Percentiles rank a stretch among this genome's conserved stretches.
phyloP scores from a whole-genome alignment of 2,329 filamentous ascomycete genomes.

The Eutypella sp. region DNA sequence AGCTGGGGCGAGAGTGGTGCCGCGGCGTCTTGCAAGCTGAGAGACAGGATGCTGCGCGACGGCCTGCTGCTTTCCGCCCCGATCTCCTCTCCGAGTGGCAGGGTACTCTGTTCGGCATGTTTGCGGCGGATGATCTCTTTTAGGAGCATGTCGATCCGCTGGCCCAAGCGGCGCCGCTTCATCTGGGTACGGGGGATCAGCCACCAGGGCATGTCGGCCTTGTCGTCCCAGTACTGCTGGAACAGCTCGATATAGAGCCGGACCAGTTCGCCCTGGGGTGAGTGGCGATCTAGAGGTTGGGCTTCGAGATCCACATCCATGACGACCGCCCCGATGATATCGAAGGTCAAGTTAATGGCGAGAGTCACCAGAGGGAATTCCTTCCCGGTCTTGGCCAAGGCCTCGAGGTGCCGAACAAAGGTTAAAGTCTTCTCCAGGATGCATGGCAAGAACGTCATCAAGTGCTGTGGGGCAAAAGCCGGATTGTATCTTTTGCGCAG shows the following conservation, averaged over 20 bases:
- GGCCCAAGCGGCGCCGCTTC: constrained; percentile 6
- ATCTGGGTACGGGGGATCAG: constrained; percentile 2
- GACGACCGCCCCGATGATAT: constrained; percentile 31
- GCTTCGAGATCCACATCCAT: constrained; percentile 31
- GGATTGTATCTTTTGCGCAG: constrained; percentile 32
- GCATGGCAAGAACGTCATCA: constrained; percentile 31
- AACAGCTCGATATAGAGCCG: constrained; percentile 21
- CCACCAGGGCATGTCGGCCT: constrained; percentile 11
- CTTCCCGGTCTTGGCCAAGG: constrained; percentile 19
- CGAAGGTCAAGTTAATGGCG: constrained; percentile 30
- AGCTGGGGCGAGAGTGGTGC: constrained; percentile 20
- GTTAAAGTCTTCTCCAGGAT: constrained; percentile 30
- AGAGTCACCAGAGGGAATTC: constrained; percentile 21
- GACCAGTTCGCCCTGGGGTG: constrained; percentile 23
- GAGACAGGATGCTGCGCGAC: constrained; percentile 27
- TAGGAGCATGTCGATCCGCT: constrained; percentile 16
- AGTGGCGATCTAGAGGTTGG: constrained; percentile 19
- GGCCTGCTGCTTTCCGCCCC: neutral
- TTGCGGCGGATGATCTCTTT: constrained; percentile 22
- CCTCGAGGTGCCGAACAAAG: constrained; percentile 27
- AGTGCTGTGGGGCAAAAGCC: constrained; percentile 33
- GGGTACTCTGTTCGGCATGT: constrained; percentile 8
- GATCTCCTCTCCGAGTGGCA: neutral
- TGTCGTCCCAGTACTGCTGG: constrained; percentile 13
- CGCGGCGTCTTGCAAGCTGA: constrained; percentile 26